Base-by-base conservation (phyloP, 1,139 yeast species). In the Blastobotrys ciferrii region DNA sequence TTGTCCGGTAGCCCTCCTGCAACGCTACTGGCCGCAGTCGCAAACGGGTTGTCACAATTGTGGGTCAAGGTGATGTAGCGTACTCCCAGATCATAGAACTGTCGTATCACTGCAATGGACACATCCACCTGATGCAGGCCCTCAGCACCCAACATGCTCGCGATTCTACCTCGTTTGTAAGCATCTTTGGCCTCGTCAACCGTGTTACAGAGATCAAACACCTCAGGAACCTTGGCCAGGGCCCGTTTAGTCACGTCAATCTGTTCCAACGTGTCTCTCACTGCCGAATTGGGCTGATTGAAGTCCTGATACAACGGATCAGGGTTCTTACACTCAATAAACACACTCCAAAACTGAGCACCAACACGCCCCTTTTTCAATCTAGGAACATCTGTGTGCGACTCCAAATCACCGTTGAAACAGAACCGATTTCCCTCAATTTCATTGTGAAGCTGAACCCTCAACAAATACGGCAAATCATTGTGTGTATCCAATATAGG, bases 41-140 rank as follows among this genome's bases (percentile, higher is more conserved):
- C 80, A 60, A 75, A 77, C 1, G 80, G 80, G 51, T 77, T 77
- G 56, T 77, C 80, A 60, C 81, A 76, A 55, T 76, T 77, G 52
- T 77, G 81, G 1, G 80, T 76, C 45, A 77, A 57, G 0, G 81
- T 77, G 41, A 75, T 73, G 56, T 77, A 77, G 42, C 80, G 61
- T 12, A 77, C 78, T 4, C 81, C 81, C 19, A 77, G 58, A 7
- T 73, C 77, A 50, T 58, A 69, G 55, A 73, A 77, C 53, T 69
- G 72, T 55, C 81, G 66, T 31, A 77, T 64, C n/a, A 75, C 76
- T 4, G 72, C 78, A 15, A 77, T 57, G 0, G 80, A 75, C 6
- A 72, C 55, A 56, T 76, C 82, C 20, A 72, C 70, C 56, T 76
- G 81, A 57, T 77, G 81, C 23, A 76, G 61, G 4, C 81, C 81